These are phyloP conservation scores for Torulaspora delbrueckii DNA, from an alignment of 805 yeast genomes.

Conservation along the genomic window DNA sequence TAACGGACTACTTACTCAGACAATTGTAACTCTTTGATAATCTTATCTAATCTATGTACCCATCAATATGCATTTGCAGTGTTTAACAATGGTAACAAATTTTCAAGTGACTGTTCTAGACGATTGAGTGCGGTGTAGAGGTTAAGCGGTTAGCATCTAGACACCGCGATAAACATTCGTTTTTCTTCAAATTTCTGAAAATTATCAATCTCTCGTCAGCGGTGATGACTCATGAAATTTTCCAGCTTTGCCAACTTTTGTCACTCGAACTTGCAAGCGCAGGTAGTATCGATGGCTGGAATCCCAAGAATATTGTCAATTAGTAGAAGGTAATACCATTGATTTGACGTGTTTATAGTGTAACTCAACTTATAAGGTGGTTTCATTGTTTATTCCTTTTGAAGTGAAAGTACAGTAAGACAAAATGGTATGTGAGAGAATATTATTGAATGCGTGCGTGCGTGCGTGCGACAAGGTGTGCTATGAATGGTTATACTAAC, in stretches of 20 bases:
- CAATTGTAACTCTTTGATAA: background rate
- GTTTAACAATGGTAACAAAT: background rate
- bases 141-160: background rate
- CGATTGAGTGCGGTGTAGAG: background rate
- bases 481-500: slow-evolving; percentile 12
- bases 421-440: slow-evolving; percentile 25
- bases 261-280: background rate
- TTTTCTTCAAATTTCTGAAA: background rate
- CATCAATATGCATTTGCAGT: background rate
- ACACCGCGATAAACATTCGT: background rate
- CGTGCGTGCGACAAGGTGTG: background rate
- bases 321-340: background rate
- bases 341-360: background rate
- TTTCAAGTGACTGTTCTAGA: slow-evolving; percentile 1
- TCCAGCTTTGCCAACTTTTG: background rate
- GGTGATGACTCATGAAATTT: background rate
- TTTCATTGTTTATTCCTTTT: background rate
- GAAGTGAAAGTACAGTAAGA: slow-evolving; percentile 19
- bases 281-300: background rate
- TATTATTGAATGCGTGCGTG: background rate
- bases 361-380: background rate
- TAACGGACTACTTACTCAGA: background rate
- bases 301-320: background rate
- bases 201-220: background rate
- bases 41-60: slow-evolving; percentile 1